These are phyloP conservation scores for Rhododendron williamsianum DNA, from an alignment of 148 eudicot species.

Conservation along the genomic window DNA sequence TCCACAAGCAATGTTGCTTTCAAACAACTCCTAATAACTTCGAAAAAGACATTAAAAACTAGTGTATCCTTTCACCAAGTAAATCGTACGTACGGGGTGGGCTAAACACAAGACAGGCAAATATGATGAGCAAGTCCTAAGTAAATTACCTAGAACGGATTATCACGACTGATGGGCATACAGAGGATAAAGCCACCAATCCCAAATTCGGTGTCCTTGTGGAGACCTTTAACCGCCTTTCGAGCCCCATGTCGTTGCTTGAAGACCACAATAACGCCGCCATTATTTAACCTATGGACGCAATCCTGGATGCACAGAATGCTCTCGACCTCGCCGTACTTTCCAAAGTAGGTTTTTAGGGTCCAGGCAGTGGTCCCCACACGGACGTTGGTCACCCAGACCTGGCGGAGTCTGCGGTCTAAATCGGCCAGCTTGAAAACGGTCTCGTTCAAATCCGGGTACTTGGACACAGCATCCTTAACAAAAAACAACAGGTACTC, in stretches of 20 bases:
- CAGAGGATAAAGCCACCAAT: not conserved
- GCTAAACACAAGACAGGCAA: not conserved
- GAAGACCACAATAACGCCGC: not conserved
- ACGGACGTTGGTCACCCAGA: not conserved
- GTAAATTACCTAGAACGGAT: not conserved
- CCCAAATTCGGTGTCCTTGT: no score
- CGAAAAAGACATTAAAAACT: not conserved
- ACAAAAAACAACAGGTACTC: not conserved
- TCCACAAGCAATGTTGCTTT: not conserved
- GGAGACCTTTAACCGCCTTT: not conserved
- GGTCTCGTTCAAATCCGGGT: not conserved
- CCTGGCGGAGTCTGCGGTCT: not conserved
- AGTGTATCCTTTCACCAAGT: no score
- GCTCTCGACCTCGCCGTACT: not conserved
- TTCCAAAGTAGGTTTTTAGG: not conserved
- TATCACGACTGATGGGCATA: not conserved
- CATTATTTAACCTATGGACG: not conserved
- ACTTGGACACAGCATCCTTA: not conserved
- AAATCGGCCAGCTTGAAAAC: not conserved
- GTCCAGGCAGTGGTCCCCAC: not conserved
- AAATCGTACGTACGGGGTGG: no score
- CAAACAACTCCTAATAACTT: not conserved
- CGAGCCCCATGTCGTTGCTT: not conserved
- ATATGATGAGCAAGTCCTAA: not conserved
- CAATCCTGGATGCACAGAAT: not conserved